Conservation (phyloP, 148 eudicot genomes). For the Silene uniflora region DNA sequence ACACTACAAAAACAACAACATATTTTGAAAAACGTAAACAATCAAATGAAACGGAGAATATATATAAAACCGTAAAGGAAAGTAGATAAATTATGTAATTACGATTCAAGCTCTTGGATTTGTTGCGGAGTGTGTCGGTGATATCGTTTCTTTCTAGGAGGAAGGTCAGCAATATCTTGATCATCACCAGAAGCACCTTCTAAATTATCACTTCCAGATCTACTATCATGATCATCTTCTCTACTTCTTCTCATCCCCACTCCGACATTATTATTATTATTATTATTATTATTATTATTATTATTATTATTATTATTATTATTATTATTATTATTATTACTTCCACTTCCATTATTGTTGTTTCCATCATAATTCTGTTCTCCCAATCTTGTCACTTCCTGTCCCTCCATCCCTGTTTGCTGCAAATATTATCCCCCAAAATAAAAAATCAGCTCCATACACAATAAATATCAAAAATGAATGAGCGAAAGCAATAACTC, state of each 20-base stretch:
- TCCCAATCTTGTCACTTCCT: conserved; percentile 23
- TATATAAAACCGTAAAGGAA: neutral
- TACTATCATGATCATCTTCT: conserved; percentile 86
- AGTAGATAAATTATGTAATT: conserved; percentile 23
- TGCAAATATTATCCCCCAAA: conserved; percentile 1
- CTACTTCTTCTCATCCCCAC: conserved; percentile 47
- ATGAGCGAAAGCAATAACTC: neutral
- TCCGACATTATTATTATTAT: conserved; percentile 22
- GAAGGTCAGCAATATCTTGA: conserved; percentile 62
- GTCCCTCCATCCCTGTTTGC: conserved; percentile 35
- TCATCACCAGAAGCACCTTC: conserved; percentile 94
- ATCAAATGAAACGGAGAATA: neutral
- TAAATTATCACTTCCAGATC: conserved; percentile 93
- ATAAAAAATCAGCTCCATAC: conserved; percentile 2
- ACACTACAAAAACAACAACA: conserved; percentile 34
- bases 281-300: conserved; percentile 5
- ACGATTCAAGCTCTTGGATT: conserved; percentile 98
- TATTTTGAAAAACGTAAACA: neutral
- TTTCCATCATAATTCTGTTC: conserved; percentile 39
- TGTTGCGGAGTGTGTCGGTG: conserved; percentile 99
- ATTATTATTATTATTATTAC: conserved; percentile 5
- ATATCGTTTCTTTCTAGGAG: conserved; percentile 78
- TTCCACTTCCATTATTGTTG: conserved; percentile 33
- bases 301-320: conserved; percentile 22
- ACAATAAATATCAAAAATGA: neutral